Evolutionary conservation across 345 rosid species (phyloP), one percentile per base, ranked within the genome.

Genomic region (Arabidopsis thaliana): DNA sequence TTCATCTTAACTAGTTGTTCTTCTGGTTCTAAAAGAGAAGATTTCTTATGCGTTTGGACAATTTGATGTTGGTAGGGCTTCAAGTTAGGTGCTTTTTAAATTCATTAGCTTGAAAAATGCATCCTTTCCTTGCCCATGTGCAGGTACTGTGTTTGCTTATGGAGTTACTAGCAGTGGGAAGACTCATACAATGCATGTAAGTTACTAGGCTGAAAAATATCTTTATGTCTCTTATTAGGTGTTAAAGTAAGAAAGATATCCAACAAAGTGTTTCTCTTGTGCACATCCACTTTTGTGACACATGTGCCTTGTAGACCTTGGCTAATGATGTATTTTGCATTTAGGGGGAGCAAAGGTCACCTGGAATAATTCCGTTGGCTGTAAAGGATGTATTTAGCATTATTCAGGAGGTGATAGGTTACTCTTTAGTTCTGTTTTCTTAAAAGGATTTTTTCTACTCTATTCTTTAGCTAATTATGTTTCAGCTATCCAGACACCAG

Each of bases 291-390:
- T 34, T 59, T 20, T 72, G 48, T 23, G 59, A 11, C 36, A 45
- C 75, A n/a, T 62, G 16, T 69, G 34, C 51, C 46, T 63, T 30
- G 40, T 70, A 70, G 45, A 70, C 78, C 72, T 72, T 5, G n/a
- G n/a, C 65, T 78, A 28, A 51, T 34, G 10, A 20, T 9, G 58
- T 20, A 24, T 52, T 59, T 59, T 78, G 70, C 73, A 32, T 64
- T 68, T 82, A 94, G 98, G 98, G 98, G 53, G 98, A 91, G 83
- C 98, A 94, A 77, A 91, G 90, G 83, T 94, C 94, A 80, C 98
- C 98, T 57, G 97, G 98, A 72, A 77, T 91, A 14, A 89, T 94
- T 72, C 98, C 97, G 1, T 62, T 94, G 86, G 95, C 98, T 1
- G 88, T 94, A 77, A 91, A 94, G 82, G 97, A 94, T 76, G 98